phyloP scores from a whole-genome alignment of 345 rosid genomes.

The Eucalyptus sideroxylon region DNA sequence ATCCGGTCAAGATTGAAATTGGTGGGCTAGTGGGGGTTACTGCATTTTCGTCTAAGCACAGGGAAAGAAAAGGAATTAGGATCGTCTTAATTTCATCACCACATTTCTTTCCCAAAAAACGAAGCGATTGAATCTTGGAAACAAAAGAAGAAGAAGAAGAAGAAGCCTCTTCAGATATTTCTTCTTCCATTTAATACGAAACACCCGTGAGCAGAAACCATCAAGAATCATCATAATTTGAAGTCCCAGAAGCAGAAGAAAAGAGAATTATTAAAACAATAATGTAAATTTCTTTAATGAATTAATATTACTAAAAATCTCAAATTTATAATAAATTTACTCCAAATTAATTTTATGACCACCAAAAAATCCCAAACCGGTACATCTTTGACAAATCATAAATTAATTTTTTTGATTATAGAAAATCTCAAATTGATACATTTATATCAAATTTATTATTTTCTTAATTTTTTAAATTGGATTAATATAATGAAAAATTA shows the following conservation, averaged over 20 bases:
- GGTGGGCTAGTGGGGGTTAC: background rate
- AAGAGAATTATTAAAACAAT: background rate
- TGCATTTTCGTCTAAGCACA: background rate
- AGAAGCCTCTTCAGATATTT: background rate
- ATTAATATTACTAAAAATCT: too few relatives aligned
- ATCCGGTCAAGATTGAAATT: background rate
- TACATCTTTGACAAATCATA: too few relatives aligned
- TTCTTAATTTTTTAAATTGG: accelerated
- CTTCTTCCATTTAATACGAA: background rate
- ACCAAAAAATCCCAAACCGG: accelerated
- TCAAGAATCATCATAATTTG: background rate
- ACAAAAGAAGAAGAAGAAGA: background rate
- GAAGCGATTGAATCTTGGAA: background rate
- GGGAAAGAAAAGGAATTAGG: background rate
- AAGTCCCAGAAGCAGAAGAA: background rate
- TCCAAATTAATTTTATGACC: too few relatives aligned
- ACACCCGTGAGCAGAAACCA: background rate
- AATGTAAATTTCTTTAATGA: too few relatives aligned
- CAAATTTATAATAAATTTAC: too few relatives aligned
- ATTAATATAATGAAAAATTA: too few relatives aligned
- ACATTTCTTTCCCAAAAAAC: background rate
- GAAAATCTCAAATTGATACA: too few relatives aligned
- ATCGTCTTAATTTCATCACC: background rate
- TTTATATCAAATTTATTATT: too few relatives aligned
- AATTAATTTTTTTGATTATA: too few relatives aligned